phyloP scores from a whole-genome alignment of 1,284 basidiomycete genomes.

The Malassezia dermatis region DNA sequence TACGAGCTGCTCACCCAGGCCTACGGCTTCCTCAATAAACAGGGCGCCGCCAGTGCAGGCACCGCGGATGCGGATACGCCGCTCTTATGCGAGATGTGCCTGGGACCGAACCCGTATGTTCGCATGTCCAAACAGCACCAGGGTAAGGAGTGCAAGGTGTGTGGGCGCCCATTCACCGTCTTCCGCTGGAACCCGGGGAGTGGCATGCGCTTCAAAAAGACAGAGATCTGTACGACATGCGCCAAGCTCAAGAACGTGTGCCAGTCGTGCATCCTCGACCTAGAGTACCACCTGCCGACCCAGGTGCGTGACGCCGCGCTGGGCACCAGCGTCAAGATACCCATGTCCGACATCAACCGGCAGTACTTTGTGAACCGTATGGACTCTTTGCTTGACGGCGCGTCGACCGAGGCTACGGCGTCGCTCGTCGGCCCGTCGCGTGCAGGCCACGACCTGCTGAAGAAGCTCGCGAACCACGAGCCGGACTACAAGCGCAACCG shows the following conservation, averaged over 20 bases:
- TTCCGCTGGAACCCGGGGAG: conserved; percentile 95
- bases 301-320: conserved; percentile 95
- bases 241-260: conserved; percentile 98
- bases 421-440: conserved; percentile 17
- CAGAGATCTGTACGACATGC: conserved; percentile 95
- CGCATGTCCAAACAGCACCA: conserved; percentile 83
- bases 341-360: conserved; percentile 82
- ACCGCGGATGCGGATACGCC: conserved; percentile 85
- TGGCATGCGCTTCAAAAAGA: conserved; percentile 89
- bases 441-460: conserved; percentile 81
- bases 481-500: conserved; percentile 94
- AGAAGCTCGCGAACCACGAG: conserved; percentile 80
- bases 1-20: conserved; percentile 14
- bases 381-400: conserved; percentile 62
- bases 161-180: conserved; percentile 79
- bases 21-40: conserved; percentile 27
- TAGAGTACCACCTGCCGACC: conserved; percentile 84
- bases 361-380: conserved; percentile 67
- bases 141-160: conserved; percentile 83
- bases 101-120: conserved; percentile 49
- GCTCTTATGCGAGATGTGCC: conserved; percentile 56
- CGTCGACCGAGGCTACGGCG: conserved; percentile 22
- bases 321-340: conserved; percentile 73
- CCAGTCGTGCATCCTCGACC: conserved; percentile 90
- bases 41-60: conserved; percentile 53